Percentiles rank a stretch among this genome's conserved stretches.
phyloP scores from a whole-genome alignment of 2,329 filamentous ascomycete genomes.

The Trichocomaceae sp. region DNA sequence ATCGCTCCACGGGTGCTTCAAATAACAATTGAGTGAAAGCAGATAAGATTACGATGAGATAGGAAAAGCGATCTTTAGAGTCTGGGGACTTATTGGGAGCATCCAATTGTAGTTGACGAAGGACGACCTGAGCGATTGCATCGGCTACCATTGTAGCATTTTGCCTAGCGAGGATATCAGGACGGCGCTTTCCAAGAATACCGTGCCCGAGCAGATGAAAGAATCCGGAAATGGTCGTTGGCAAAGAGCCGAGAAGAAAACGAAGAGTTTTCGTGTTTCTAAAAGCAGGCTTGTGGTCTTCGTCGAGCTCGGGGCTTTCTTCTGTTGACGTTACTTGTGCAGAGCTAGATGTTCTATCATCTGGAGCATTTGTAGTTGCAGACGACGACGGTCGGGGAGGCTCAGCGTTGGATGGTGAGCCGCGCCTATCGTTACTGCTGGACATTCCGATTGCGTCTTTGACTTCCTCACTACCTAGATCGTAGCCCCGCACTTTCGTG shows the following conservation, averaged over 20 bases:
- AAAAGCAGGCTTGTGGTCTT: slow-evolving; percentile 41
- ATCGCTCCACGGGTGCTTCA: slow-evolving; percentile 51
- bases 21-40: slow-evolving; percentile 72
- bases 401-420: slow-evolving; percentile 18
- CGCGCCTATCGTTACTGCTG: slow-evolving; percentile 18
- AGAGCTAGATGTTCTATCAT: not conserved
- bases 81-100: slow-evolving; percentile 44
- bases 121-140: slow-evolving; percentile 63
- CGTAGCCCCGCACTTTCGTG: slow-evolving; percentile 36
- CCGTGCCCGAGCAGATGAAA: slow-evolving; percentile 80
- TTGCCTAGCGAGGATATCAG: slow-evolving; percentile 58
- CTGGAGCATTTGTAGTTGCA: not conserved
- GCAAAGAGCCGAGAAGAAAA: slow-evolving; percentile 69
- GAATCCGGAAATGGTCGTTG: slow-evolving; percentile 73
- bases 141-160: slow-evolving; percentile 57
- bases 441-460: slow-evolving; percentile 28
- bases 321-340: not conserved
- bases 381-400: slow-evolving; percentile 17
- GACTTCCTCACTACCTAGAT: slow-evolving; percentile 35
- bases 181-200: slow-evolving; percentile 65
- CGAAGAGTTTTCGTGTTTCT: slow-evolving; percentile 74
- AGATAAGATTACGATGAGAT: slow-evolving; percentile 74
- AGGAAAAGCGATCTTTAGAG: slow-evolving; percentile 61
- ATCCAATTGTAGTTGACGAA: slow-evolving; percentile 57
- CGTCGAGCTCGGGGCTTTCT: slow-evolving; percentile 11